Conservation (phyloP, 2,329 filamentous ascomycete species). For the Phaeosphaeriaceae sp. region DNA sequence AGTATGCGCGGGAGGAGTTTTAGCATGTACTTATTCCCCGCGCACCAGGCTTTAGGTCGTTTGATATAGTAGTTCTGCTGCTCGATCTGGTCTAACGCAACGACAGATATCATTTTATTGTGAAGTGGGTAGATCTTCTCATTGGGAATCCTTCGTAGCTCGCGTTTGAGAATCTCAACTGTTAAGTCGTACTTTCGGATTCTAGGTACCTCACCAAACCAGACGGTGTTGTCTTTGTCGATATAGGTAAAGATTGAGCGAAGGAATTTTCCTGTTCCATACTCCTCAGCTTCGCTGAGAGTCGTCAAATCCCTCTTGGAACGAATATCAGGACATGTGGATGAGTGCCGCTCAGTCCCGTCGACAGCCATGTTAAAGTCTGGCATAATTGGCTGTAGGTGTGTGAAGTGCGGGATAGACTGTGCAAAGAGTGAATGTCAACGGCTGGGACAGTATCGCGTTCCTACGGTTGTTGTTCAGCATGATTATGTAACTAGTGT, state of each 20-base stretch:
- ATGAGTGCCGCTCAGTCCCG: too few relatives aligned
- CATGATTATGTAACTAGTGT: too few relatives aligned
- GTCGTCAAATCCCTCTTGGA: slow-evolving; percentile 17
- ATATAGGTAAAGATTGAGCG: slow-evolving; percentile 22
- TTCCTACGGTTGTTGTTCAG: too few relatives aligned
- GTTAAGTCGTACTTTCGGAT: slow-evolving; percentile 23
- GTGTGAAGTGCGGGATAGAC: too few relatives aligned
- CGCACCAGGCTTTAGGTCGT: slow-evolving; percentile 35
- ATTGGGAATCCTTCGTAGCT: too few relatives aligned
- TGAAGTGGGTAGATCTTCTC: too few relatives aligned
- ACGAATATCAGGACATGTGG: slow-evolving; percentile 11
- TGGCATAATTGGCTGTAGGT: too few relatives aligned
- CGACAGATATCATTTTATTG: slow-evolving; percentile 6
- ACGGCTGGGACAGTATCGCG: too few relatives aligned
- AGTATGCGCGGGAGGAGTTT: slow-evolving; percentile 33
- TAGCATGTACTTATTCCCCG: slow-evolving; percentile 28
- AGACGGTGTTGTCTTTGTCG: slow-evolving; percentile 18
- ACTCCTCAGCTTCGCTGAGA: slow-evolving; percentile 18
- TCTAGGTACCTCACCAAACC: slow-evolving; percentile 18
- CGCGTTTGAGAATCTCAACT: slow-evolving; percentile 3
- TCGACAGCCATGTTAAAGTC: too few relatives aligned
- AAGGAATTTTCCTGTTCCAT: slow-evolving; percentile 16
- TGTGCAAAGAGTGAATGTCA: too few relatives aligned
- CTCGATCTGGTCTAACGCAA: slow-evolving; percentile 4
- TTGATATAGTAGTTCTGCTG: slow-evolving; percentile 36